These are phyloP conservation scores for Astrothelium macrocarpum DNA, from an alignment of 495 filamentous ascomycete genomes.

Conservation along the genomic window DNA sequence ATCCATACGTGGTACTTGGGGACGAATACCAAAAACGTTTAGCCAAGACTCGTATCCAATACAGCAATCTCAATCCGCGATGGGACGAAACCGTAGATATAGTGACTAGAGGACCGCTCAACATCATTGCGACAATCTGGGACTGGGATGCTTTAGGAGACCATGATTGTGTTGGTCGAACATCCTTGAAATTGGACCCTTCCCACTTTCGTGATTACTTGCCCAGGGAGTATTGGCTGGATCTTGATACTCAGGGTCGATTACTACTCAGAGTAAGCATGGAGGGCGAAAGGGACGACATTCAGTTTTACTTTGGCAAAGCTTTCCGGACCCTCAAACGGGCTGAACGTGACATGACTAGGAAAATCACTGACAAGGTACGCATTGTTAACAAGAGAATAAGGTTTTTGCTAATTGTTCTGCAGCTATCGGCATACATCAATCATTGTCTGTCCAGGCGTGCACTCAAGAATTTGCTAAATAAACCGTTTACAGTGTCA, in stretches of 20 bases:
- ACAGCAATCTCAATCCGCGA: conserved; percentile 82
- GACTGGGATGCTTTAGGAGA: conserved; percentile 97
- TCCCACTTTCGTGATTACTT: conserved; percentile 92
- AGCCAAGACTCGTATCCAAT: conserved; percentile 86
- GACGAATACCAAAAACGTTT: conserved; percentile 99
- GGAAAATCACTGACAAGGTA: conserved; percentile 96
- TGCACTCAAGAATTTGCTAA: conserved; percentile 63
- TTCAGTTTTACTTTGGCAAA: conserved; percentile 97
- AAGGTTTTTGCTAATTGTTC: conserved; percentile 12
- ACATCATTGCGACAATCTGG: conserved; percentile 96
- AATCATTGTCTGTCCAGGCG: conserved; percentile 77
- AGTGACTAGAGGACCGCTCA: conserved; percentile 79
- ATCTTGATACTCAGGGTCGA: conserved; percentile 90
- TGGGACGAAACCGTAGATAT: conserved; percentile 99
- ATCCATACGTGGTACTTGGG: conserved; percentile 93
- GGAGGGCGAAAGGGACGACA: conserved; percentile 97
- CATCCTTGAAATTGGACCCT: conserved; percentile 89
- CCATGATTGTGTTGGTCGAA: conserved; percentile 93
- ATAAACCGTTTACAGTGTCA: conserved; percentile 63
- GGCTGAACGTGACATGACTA: conserved; percentile 94
- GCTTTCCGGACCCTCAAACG: conserved; percentile 90
- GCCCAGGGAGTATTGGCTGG: conserved; percentile 92
- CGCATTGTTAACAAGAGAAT: conserved; percentile 16
- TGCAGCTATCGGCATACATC: conserved; percentile 86
- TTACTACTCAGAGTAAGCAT: conserved; percentile 87